These are phyloP conservation scores for Talaromyces thailandensis DNA, from an alignment of 495 filamentous ascomycete species.

Conservation along the genomic window DNA sequence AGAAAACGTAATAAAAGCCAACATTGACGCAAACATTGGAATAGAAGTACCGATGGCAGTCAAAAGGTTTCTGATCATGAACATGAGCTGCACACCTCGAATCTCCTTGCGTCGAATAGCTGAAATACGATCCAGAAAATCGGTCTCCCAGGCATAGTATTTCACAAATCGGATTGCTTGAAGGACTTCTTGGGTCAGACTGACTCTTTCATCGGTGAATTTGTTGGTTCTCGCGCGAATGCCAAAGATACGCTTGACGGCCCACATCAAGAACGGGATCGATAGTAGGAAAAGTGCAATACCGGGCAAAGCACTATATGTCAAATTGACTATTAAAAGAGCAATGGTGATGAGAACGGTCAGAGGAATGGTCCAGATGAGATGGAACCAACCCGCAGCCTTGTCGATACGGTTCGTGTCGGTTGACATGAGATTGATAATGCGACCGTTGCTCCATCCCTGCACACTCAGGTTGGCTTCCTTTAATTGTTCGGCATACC, in stretches of 20 bases:
- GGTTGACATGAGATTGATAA: constrained; percentile 87
- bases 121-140: constrained; percentile 69
- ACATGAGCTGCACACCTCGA: constrained; percentile 63
- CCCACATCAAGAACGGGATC: constrained; percentile 62
- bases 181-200: constrained; percentile 86
- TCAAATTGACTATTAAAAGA: constrained; percentile 74
- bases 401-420: constrained; percentile 87
- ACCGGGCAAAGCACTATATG: constrained; percentile 79
- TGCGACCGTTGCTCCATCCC: constrained; percentile 85
- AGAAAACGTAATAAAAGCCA: constrained; percentile 88
- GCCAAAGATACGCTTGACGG: constrained; percentile 61
- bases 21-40: constrained; percentile 88
- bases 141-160: constrained; percentile 88
- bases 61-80: constrained; percentile 76
- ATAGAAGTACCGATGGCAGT: constrained; percentile 69
- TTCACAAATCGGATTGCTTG: constrained; percentile 91
- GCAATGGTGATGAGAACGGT: constrained; percentile 67
- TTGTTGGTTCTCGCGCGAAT: constrained; percentile 76
- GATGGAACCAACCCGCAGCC: constrained; percentile 78
- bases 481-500: constrained; percentile 34
- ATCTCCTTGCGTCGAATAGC: constrained; percentile 69
- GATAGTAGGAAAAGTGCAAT: constrained; percentile 74
- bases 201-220: constrained; percentile 86
- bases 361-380: constrained; percentile 79
- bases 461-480: constrained; percentile 21